Percentiles rank a stretch among this genome's conserved stretches.
phyloP scores from a whole-genome alignment of 768 basidiomycete species.

The Dendrothele bispora region DNA sequence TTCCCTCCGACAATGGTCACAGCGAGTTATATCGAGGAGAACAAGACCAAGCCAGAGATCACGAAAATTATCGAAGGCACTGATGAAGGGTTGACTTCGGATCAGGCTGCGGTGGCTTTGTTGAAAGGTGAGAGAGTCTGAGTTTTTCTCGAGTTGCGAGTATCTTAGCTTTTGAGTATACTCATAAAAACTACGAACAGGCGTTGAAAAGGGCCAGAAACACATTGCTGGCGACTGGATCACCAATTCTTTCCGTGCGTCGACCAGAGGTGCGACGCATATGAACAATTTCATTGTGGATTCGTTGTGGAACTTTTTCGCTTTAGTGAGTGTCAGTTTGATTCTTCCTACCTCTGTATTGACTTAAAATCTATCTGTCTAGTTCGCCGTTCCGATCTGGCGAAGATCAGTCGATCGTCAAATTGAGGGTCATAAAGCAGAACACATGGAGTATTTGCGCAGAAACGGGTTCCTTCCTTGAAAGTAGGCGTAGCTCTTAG shows the following conservation, averaged over 20 bases:
- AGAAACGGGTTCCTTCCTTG: slow-evolving; percentile 46
- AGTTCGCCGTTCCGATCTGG: slow-evolving; percentile 58
- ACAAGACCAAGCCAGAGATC: slow-evolving; percentile 70
- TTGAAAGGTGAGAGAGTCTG: slow-evolving; percentile 48
- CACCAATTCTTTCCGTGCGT: slow-evolving; percentile 65
- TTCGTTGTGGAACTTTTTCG: not conserved
- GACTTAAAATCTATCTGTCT: slow-evolving; percentile 5
- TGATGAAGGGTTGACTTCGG: slow-evolving; percentile 64
- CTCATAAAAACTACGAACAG: slow-evolving; percentile 29
- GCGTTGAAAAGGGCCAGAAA: slow-evolving; percentile 65
- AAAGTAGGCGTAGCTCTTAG: too few species aligned
- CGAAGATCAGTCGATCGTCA: slow-evolving; percentile 47
- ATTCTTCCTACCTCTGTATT: not conserved
- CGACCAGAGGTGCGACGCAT: slow-evolving; percentile 63
- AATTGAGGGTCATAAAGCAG: slow-evolving; percentile 42
- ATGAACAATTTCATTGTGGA: slow-evolving; percentile 64
- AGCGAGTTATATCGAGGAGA: slow-evolving; percentile 57
- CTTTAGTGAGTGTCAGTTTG: not conserved
- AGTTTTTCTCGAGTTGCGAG: not conserved
- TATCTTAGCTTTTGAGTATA: not conserved
- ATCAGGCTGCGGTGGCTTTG: slow-evolving; percentile 58
- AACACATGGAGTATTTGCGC: slow-evolving; percentile 46
- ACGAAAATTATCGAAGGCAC: slow-evolving; percentile 74
- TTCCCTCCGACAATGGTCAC: slow-evolving; percentile 82
- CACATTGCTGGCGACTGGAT: slow-evolving; percentile 78